Evolutionary conservation across 192 early-diverging fungal genomes (phyloP).

Genomic region (Rhizoclosmatium globosum): DNA sequence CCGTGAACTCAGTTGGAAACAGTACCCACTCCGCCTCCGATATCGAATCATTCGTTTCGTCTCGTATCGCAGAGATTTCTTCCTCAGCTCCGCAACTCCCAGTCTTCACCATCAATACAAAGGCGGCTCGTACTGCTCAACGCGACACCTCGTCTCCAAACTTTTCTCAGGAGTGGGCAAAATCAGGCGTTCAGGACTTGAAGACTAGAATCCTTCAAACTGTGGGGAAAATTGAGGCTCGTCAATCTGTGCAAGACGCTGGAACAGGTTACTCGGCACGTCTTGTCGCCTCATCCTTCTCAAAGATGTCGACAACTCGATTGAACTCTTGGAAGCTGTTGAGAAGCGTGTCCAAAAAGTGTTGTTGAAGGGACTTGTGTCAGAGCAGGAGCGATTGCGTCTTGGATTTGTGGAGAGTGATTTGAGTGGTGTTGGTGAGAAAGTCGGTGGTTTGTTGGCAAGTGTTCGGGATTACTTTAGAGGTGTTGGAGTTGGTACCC

Average conservation of each 20-base stretch:
- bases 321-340: conserved; percentile 17
- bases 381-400: conserved; percentile 44
- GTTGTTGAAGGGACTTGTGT: conserved; percentile 24
- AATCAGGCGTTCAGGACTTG: conserved; percentile 31
- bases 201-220: conserved; percentile 30
- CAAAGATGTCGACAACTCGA: conserved; percentile 1
- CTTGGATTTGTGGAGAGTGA: conserved; percentile 45
- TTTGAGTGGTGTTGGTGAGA: conserved; percentile 38
- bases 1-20: conserved; percentile 29
- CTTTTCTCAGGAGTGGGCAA: conserved; percentile 15
- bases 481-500: conserved; percentile 35
- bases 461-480: conserved; percentile 39
- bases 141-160: neutral
- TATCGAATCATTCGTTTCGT: neutral
- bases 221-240: conserved; percentile 12
- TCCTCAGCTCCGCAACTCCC: conserved; percentile 16
- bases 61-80: conserved; percentile 29
- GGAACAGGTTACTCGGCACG: neutral
- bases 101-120: conserved; percentile 28
- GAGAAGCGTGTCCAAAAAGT: conserved; percentile 1
- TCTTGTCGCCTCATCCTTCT: neutral
- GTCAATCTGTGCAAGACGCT: conserved; percentile 9
- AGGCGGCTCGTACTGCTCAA: neutral
- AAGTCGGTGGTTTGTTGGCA: conserved; percentile 33
- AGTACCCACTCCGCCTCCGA: neutral